Evolutionary conservation across 1,284 basidiomycete species (phyloP).

Genomic region (Phaffia rhodozyma): DNA sequence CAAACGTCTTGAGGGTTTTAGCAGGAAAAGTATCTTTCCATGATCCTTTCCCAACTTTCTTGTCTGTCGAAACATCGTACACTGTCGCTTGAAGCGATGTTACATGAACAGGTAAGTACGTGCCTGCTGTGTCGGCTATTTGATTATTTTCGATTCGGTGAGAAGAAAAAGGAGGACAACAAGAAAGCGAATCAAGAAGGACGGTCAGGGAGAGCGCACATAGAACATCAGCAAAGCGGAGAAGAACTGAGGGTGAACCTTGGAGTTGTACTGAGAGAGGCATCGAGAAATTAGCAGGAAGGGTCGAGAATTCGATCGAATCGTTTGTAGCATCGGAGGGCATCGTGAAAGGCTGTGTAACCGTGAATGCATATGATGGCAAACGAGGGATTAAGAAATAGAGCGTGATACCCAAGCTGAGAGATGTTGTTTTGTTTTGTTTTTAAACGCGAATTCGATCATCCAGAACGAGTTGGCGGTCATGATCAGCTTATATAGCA

Average conservation of each 20-base stretch:
- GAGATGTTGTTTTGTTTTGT: too few relatives aligned
- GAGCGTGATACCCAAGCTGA: too few relatives aligned
- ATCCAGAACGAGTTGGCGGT: too few relatives aligned
- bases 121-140: conserved; percentile 3
- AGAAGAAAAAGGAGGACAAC: not conserved
- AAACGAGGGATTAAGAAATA: too few relatives aligned
- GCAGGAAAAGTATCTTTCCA: conserved; percentile 16
- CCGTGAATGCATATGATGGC: conserved; percentile 8
- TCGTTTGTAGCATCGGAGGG: conserved; percentile 9
- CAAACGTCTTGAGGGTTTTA: conserved; percentile 10
- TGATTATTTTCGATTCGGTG: too few relatives aligned
- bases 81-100: conserved; percentile 13
- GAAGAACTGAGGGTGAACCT: conserved; percentile 1
- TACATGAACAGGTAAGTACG: conserved; percentile 18
- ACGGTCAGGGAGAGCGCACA: too few relatives aligned
- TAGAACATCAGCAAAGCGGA: too few relatives aligned
- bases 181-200: too few relatives aligned
- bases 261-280: conserved; percentile 18
- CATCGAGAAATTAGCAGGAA: conserved; percentile 21
- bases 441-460: too few relatives aligned
- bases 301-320: conserved; percentile 16
- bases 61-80: conserved; percentile 18
- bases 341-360: conserved; percentile 14
- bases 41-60: conserved; percentile 19
- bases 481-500: too few relatives aligned